Conservation (phyloP, 2,329 filamentous ascomycete species). For the Exophiala phaeomuriformis region DNA sequence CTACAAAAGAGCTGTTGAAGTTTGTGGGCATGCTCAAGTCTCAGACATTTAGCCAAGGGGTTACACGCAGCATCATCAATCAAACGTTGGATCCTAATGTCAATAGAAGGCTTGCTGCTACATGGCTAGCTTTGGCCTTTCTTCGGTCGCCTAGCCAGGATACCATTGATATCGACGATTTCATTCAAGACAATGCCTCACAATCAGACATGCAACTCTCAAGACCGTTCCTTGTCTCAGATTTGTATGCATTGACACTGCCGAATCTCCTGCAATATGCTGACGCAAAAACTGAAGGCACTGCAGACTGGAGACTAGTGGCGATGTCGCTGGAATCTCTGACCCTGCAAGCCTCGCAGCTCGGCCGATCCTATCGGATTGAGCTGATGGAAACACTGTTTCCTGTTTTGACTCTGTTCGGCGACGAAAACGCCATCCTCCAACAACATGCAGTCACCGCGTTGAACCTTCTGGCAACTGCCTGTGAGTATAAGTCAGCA, state of each 20-base stretch:
- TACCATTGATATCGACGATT: slow-evolving; percentile 54
- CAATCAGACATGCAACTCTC: slow-evolving; percentile 32
- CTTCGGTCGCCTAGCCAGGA: slow-evolving; percentile 44
- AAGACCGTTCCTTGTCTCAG: slow-evolving; percentile 37
- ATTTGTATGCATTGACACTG: slow-evolving; percentile 40
- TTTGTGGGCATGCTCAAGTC: slow-evolving; percentile 51
- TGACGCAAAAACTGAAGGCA: slow-evolving; percentile 32
- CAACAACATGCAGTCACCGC: slow-evolving; percentile 76
- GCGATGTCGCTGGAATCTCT: slow-evolving; percentile 75
- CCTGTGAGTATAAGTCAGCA: slow-evolving; percentile 67
- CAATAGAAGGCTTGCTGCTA: slow-evolving; percentile 58
- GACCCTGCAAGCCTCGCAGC: slow-evolving; percentile 63
- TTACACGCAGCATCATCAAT: slow-evolving; percentile 60
- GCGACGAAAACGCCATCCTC: slow-evolving; percentile 59
- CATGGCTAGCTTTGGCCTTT: slow-evolving; percentile 73
- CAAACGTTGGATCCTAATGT: slow-evolving; percentile 53
- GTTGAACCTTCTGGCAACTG: slow-evolving; percentile 67
- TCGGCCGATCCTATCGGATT: slow-evolving; percentile 62
- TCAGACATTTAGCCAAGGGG: slow-evolving; percentile 39
- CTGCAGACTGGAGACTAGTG: slow-evolving; percentile 62
- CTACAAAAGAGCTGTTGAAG: slow-evolving; percentile 54
- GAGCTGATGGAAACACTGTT: slow-evolving; percentile 90
- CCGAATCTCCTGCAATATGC: slow-evolving; percentile 32
- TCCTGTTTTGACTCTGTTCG: slow-evolving; percentile 80
- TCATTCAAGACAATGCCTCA: slow-evolving; percentile 51